A percentile compares a stretch with the other conserved stretches of the same genome.
Evolutionary conservation across 768 basidiomycete genomes (phyloP).

Genomic region (Termitomyces sp.): DNA sequence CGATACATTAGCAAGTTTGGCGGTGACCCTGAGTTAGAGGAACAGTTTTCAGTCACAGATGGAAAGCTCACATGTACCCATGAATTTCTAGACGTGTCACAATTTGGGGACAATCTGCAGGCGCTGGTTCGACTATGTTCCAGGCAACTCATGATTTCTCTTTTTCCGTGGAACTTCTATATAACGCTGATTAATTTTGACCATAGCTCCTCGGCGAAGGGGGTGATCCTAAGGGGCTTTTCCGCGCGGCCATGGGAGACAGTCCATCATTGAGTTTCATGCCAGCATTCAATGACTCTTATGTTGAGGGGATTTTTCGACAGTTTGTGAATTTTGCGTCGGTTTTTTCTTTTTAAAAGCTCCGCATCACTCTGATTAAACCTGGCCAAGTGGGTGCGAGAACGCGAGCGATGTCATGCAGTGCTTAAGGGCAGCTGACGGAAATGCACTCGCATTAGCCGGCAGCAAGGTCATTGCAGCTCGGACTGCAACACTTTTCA

Average conservation of each 20-base stretch:
- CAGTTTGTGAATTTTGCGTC: conserved; percentile 31
- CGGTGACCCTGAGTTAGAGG: conserved; percentile 26
- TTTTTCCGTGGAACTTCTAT: neutral
- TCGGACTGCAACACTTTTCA: conserved; percentile 26
- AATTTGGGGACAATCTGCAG: conserved; percentile 38
- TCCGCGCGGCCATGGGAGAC: conserved; percentile 37
- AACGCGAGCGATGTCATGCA: conserved; percentile 15
- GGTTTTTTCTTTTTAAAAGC: conserved; percentile 4
- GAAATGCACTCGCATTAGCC: conserved; percentile 23
- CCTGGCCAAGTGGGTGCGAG: conserved; percentile 14
- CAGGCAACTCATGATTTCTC: conserved; percentile 22
- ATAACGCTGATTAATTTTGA: neutral
- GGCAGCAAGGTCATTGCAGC: conserved; percentile 24
- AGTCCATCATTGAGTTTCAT: conserved; percentile 34
- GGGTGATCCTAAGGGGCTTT: conserved; percentile 30
- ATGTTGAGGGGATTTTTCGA: conserved; percentile 27
- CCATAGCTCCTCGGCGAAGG: conserved; percentile 31
- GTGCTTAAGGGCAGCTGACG: conserved; percentile 27
- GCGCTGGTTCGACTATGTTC: conserved; percentile 36
- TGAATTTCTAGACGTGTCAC: conserved; percentile 26
- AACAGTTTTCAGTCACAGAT: neutral
- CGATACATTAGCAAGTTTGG: conserved; percentile 30
- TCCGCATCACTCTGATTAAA: neutral
- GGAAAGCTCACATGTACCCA: neutral
- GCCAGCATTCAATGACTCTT: conserved; percentile 26